phyloP scores from a whole-genome alignment of 2,329 filamentous ascomycete genomes.

The Bipolaris gigantea region DNA sequence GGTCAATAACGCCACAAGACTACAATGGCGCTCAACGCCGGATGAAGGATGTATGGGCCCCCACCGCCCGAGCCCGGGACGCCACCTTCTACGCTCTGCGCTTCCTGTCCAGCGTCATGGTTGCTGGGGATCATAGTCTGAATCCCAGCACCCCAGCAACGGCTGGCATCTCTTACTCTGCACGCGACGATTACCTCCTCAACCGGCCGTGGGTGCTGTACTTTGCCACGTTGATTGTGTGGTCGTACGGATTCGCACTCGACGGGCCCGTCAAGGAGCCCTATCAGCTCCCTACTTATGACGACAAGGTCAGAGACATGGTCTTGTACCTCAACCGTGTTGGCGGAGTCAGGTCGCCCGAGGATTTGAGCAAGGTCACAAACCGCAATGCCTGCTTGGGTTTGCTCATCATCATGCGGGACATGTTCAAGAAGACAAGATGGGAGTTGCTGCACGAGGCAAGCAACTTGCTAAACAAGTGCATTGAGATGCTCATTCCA shows the following conservation, averaged over 20 bases:
- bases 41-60: conserved; percentile 89
- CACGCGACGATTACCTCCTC: conserved; percentile 83
- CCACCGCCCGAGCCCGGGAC: conserved; percentile 82
- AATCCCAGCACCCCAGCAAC: conserved; percentile 30
- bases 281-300: conserved; percentile 59
- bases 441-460: conserved; percentile 95
- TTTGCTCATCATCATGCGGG: conserved; percentile 76
- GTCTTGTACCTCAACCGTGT: conserved; percentile 73
- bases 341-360: conserved; percentile 71
- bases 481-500: conserved; percentile 64
- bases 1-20: conserved; percentile 80
- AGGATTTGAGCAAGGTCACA: conserved; percentile 71
- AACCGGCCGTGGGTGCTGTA: conserved; percentile 96
- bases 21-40: conserved; percentile 76
- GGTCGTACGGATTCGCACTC: conserved; percentile 90
- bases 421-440: conserved; percentile 77
- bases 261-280: conserved; percentile 70
- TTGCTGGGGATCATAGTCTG: conserved; percentile 58
- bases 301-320: conserved; percentile 77
- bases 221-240: conserved; percentile 87
- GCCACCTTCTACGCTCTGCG: conserved; percentile 90
- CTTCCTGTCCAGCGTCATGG: conserved; percentile 81
- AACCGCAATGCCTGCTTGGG: conserved; percentile 84
- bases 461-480: conserved; percentile 76
- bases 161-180: conserved; percentile 63